Base-by-base conservation (phyloP, 345 rosid species). In the Murraya koenigii region DNA sequence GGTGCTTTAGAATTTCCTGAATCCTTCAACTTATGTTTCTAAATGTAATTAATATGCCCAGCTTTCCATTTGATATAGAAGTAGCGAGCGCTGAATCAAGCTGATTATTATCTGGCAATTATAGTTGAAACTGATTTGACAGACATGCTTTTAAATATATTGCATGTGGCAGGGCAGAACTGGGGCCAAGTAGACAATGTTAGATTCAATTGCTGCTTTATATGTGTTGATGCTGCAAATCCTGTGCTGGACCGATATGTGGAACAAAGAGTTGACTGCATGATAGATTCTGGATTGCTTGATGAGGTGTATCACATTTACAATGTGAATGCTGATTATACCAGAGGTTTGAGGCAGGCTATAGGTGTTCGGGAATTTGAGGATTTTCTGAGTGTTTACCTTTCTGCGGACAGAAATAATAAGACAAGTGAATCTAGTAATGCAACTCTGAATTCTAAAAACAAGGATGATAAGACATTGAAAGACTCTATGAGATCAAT, bases 351-450 rank as follows among this genome's bases (percentile, higher is more conserved):
- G 77, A 84, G 87, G 66, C 98, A 96, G 84, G 94, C 98, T 35
- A 96, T 96, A 80, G 99, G 99, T 58, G 97, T 91, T 22, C 82
- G 92, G 74, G 99, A 96, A 77, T 96, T 96, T 79, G 89, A 90
- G 75, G 84, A 87, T 52, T 86, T 91, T 83, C 81, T 96, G 66
- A 80, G 76, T 52, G 39, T 68, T 68, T 82, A 84, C 83, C 80
- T 81, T 77, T 72, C 75, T 0, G 81, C 63, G 4, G 47, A 63
- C 39, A 80, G 78, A 52, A 26, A 71, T 66, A 65, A 72, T 58
- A 39, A 60, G 62, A 79, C n/a, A 65, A 44, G 38, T 75, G 78
- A 70, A 75, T 71, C 82, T n/a, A 68, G 23, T 8, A 56, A 61
- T 25, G 83, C 76, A 22, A 78, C 83, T 66, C 74, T 32, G 13